These are phyloP conservation scores for Flaveria brownii DNA, from an alignment of 129 eudicot species.

Conservation along the genomic window DNA sequence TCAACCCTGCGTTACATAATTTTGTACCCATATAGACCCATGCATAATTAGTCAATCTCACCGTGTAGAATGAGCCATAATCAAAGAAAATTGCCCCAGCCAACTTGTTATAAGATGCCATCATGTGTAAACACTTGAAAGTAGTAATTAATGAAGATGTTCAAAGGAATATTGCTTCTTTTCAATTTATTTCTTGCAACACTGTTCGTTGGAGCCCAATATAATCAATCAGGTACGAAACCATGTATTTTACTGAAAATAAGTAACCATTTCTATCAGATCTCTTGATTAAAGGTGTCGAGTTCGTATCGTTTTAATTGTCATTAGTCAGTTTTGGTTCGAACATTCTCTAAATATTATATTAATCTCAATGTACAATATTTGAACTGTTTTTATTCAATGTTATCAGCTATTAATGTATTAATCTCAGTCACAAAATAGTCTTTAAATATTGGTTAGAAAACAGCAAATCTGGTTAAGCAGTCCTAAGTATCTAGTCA, in stretches of 20 bases:
- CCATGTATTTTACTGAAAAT: neutral
- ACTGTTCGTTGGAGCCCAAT: neutral
- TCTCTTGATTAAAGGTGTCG: too few relatives aligned
- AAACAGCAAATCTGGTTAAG: too few relatives aligned
- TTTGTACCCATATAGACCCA: neutral
- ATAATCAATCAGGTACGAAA: slow-evolving; percentile 3
- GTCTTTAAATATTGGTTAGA: too few relatives aligned
- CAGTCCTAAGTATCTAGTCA: too few relatives aligned
- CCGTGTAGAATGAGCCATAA: slow-evolving; percentile 7
- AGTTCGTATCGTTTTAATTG: neutral
- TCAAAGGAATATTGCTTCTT: slow-evolving; percentile 5
- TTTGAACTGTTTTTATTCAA: neutral
- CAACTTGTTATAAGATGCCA: neutral
- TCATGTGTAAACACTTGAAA: neutral
- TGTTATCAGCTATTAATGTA: neutral
- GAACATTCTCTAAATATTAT: too few relatives aligned
- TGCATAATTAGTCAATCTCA: neutral
- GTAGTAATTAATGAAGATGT: neutral
- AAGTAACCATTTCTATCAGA: neutral
- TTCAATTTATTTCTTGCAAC: neutral
- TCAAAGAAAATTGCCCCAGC: neutral
- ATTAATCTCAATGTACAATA: too few relatives aligned
- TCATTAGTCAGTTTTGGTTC: neutral
- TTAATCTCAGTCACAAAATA: too few relatives aligned
- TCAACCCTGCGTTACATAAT: neutral